Base-by-base conservation (phyloP, 805 yeast genomes). In the Ogataea populi-albae region DNA sequence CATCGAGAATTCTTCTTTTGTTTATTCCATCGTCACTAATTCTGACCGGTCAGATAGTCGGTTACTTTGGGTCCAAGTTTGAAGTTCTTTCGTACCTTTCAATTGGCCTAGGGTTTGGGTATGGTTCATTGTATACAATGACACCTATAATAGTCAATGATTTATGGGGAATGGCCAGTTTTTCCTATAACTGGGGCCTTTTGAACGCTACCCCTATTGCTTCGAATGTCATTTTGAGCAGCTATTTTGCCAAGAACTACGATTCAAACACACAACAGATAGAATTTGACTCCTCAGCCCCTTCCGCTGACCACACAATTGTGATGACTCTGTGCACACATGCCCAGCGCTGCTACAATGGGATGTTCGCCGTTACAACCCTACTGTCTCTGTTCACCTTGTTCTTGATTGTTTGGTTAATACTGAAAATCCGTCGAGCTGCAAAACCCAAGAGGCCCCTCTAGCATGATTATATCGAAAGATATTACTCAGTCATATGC, bases 111-210 rank as follows among this genome's bases (percentile, higher is more conserved):
- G 94, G 94, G 0, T 63, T 79, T 23, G 81, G 80, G 25, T 85
- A 85, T 59, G 94, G 94, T 1, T 72, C 77, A 43, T 68, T 79
- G 16, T 81, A 81, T 61, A 83, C 89, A 32, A 68, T 81, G 6
- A 72, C 75, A 59, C 93, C 94, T 4, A 77, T 84, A n/a, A 74
- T 85, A 15, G 71, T 81, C n/a, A 74, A 86, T 12, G 91, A 85
- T 45, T 59, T 71, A 7, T 84, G 82, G 61, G 93, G 93, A 2
- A 73, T 85, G 64, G 65, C 65, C 12, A 67, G 73, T 34, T 81
- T 83, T 49, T 73, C 85, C 6, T 77, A 73, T 45, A 81, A 81
- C 50, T 84, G 88, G 86, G 94, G 94, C 0, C 53, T 79, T 23
- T 69, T 81, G 16, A 77, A 80, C 8, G 51, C 81, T 34, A 76